Evolutionary conservation across 2,329 filamentous ascomycete species (phyloP).

Genomic region (Tolypocladium ophioglossoides): DNA sequence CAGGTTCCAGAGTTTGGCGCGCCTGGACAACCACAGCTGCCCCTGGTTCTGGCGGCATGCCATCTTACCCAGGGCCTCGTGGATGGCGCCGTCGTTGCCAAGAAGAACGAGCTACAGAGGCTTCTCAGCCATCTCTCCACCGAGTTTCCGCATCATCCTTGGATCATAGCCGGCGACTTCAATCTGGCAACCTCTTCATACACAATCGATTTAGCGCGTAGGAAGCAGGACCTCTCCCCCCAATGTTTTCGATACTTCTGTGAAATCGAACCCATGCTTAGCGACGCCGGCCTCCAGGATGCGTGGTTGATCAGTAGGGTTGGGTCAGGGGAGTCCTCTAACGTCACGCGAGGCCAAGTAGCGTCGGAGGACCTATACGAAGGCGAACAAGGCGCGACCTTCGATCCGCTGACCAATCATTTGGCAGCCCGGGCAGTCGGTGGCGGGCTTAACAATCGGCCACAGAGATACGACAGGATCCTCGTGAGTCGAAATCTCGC

Average conservation of each 20-base stretch:
- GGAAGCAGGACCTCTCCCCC: conserved; percentile 40
- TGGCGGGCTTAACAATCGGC: conserved; percentile 37
- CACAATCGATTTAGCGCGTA: conserved; percentile 41
- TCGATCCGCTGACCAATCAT: conserved; percentile 46
- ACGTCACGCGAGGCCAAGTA: conserved; percentile 11
- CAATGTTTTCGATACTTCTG: conserved; percentile 32
- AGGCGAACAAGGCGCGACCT: conserved; percentile 56
- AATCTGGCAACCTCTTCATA: conserved; percentile 50
- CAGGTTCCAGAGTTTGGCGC: neutral
- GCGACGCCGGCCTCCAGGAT: conserved; percentile 37
- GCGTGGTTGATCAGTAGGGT: conserved; percentile 37
- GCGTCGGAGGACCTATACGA: conserved; percentile 29
- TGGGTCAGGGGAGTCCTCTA: conserved; percentile 29
- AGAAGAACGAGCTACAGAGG: conserved; percentile 43
- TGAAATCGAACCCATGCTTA: conserved; percentile 35
- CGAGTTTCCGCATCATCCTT: conserved; percentile 32
- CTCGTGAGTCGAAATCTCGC: conserved; percentile 35
- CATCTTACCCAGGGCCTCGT: conserved; percentile 53
- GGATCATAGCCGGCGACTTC: conserved; percentile 53
- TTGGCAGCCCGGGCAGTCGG: conserved; percentile 41
- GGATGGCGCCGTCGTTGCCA: conserved; percentile 44
- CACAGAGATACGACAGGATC: conserved; percentile 57
- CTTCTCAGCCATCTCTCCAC: conserved; percentile 34
- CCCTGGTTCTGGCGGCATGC: conserved; percentile 42
- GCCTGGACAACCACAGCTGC: conserved; percentile 13